These are phyloP conservation scores for Berberis vulgaris DNA, from an alignment of 164 flowering plant species.

Conservation along the genomic window DNA sequence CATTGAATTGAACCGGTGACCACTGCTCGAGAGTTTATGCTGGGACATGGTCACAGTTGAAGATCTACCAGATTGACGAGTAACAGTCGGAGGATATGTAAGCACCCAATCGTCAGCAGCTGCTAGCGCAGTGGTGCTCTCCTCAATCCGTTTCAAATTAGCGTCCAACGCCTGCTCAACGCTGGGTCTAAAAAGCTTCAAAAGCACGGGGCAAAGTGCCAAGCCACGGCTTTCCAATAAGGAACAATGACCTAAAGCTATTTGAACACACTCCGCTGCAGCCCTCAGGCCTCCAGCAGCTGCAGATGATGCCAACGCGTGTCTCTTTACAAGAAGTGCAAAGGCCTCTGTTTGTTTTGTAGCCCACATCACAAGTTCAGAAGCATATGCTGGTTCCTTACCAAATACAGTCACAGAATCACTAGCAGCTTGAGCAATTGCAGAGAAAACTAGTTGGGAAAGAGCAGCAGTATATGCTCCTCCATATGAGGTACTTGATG, in stretches of 20 bases:
- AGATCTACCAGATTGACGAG: constrained; percentile 49
- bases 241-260: constrained; percentile 87
- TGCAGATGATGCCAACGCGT: constrained; percentile 80
- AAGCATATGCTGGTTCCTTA: constrained; percentile 63
- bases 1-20: constrained; percentile 87
- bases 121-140: constrained; percentile 88
- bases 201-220: constrained; percentile 77
- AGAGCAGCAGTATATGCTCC: constrained; percentile 91
- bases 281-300: constrained; percentile 94
- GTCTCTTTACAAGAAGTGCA: constrained; percentile 77
- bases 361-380: constrained; percentile 97
- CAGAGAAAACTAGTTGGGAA: constrained; percentile 83
- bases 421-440: constrained; percentile 90
- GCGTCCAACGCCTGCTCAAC: constrained; percentile 89
- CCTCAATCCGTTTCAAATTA: constrained; percentile 82
- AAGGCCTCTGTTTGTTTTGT: constrained; percentile 79
- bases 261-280: constrained; percentile 94
- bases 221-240: constrained; percentile 87
- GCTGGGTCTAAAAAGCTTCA: constrained; percentile 82
- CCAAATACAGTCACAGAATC: constrained; percentile 81
- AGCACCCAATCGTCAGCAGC: constrained; percentile 98
- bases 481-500: constrained; percentile 81
- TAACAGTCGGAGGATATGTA: constrained; percentile 43
- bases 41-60: constrained; percentile 37
- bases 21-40: constrained; percentile 83